These are phyloP conservation scores for Evernia prunastri DNA, from an alignment of 495 filamentous ascomycete species.

Conservation along the genomic window DNA sequence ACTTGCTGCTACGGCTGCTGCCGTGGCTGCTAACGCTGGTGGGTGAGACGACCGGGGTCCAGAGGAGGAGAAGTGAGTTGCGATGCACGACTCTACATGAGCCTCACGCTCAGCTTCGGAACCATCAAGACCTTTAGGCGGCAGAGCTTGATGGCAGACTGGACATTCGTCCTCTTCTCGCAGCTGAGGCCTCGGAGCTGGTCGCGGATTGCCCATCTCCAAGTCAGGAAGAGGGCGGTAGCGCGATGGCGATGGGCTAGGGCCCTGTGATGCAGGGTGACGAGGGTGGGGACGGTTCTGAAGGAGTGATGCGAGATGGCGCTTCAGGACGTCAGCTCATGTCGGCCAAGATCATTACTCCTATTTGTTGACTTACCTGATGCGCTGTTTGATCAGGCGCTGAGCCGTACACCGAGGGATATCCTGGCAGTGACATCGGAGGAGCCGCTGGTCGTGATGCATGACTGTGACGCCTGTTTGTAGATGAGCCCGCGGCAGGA, in stretches of 20 bases:
- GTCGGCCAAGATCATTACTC: background rate
- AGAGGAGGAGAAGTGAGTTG: constrained; percentile 35
- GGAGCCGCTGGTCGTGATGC: constrained; percentile 1
- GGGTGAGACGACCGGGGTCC: constrained; percentile 13
- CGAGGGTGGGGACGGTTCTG: constrained; percentile 21
- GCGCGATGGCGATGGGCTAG: constrained; percentile 15
- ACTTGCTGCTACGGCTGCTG: constrained; percentile 22
- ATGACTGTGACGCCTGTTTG: constrained; percentile 13
- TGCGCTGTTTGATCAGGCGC: constrained; percentile 21
- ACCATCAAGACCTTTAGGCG: constrained; percentile 53
- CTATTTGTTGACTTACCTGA: constrained; percentile 22
- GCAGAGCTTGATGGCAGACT: constrained; percentile 73
- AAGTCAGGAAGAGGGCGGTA: constrained; percentile 25
- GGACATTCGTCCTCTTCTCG: constrained; percentile 87
- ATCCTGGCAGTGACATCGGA: constrained; percentile 15
- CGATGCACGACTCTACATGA: constrained; percentile 75
- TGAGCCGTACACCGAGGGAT: constrained; percentile 24
- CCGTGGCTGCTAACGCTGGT: constrained; percentile 22
- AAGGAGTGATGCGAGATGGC: constrained; percentile 20
- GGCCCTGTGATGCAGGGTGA: constrained; percentile 24
- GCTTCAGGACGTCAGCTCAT: constrained; percentile 15
- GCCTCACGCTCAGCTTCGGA: constrained; percentile 59
- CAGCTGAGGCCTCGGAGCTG: constrained; percentile 36
- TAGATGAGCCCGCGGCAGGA: background rate
- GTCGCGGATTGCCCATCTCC: constrained; percentile 29